Percentiles rank a stretch among this genome's conserved stretches.
Evolutionary conservation across 2,329 filamentous ascomycete genomes (phyloP).

Genomic region (Exophiala phaeomuriformis): DNA sequence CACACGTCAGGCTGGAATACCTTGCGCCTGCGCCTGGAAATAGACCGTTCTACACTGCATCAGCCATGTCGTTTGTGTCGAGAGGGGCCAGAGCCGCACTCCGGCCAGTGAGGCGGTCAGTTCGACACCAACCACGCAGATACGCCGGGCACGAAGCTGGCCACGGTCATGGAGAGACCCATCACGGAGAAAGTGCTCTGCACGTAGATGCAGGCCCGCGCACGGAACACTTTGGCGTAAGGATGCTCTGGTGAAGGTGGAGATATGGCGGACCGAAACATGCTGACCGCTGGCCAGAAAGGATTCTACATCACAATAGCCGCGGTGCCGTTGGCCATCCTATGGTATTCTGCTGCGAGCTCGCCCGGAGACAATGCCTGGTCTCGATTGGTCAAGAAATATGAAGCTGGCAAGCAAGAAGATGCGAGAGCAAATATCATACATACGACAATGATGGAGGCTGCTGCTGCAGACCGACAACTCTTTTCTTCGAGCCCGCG

Average conservation of each 20-base stretch:
- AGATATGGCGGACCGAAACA: neutral
- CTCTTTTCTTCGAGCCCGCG: conserved; percentile 48
- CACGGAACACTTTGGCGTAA: conserved; percentile 42
- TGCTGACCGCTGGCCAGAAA: conserved; percentile 32
- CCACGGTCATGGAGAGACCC: conserved; percentile 29
- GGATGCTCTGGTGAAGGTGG: conserved; percentile 21
- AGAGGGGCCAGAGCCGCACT: conserved; percentile 27
- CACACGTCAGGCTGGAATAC: conserved; percentile 5
- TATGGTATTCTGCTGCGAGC: conserved; percentile 36
- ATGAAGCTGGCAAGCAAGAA: conserved; percentile 39
- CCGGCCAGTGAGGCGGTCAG: conserved; percentile 22
- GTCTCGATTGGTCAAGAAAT: conserved; percentile 18
- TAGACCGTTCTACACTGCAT: conserved; percentile 11
- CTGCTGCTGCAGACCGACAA: conserved; percentile 56
- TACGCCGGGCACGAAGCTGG: conserved; percentile 38
- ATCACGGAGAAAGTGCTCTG: conserved; percentile 29
- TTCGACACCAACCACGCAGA: conserved; percentile 34
- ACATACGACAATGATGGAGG: conserved; percentile 55
- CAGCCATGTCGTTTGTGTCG: conserved; percentile 23
- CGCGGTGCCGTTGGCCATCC: conserved; percentile 37
- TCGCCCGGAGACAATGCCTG: conserved; percentile 20
- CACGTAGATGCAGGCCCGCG: conserved; percentile 34
- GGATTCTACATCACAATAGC: conserved; percentile 43
- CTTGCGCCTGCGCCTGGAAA: conserved; percentile 1
- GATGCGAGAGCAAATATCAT: conserved; percentile 53